Percentiles rank a stretch among this genome's conserved stretches.
Conservation (phyloP, 495 filamentous ascomycete species). For the Amphirosellinia nigrospora region DNA sequence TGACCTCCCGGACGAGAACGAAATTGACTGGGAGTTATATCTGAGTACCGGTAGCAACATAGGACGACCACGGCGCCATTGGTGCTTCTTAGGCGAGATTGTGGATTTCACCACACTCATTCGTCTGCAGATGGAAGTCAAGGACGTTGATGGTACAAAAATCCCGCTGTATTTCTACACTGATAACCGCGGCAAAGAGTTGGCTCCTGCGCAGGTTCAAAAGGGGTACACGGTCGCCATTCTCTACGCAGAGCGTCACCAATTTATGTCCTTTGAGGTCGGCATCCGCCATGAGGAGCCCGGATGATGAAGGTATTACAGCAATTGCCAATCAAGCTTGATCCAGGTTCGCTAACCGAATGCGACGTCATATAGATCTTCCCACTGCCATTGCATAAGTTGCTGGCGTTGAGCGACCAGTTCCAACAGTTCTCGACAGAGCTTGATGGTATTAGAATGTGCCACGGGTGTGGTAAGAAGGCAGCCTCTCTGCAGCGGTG, state of each 20-base stretch:
- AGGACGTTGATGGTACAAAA: constrained; percentile 32
- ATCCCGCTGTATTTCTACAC: constrained; percentile 42
- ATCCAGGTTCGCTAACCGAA: neutral
- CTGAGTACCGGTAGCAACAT: constrained; percentile 25
- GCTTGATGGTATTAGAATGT: constrained; percentile 32
- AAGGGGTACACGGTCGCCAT: constrained; percentile 43
- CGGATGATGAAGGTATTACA: constrained; percentile 37
- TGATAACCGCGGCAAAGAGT: constrained; percentile 34
- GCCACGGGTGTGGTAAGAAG: constrained; percentile 37
- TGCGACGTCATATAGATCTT: constrained; percentile 33
- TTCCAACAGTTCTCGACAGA: constrained; percentile 40
- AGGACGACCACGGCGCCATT: constrained; percentile 33
- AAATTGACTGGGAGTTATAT: constrained; percentile 34
- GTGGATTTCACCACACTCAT: constrained; percentile 30
- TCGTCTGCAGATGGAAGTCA: constrained; percentile 36
- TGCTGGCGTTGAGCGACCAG: constrained; percentile 37
- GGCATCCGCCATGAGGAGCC: constrained; percentile 42
- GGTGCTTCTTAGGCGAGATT: constrained; percentile 46
- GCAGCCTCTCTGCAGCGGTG: constrained; percentile 32
- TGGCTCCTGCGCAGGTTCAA: constrained; percentile 33
- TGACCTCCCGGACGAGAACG: constrained; percentile 30
- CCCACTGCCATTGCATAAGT: constrained; percentile 36
- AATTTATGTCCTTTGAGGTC: constrained; percentile 30
- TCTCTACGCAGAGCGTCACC: constrained; percentile 39
- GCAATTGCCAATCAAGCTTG: constrained; percentile 1